Base-by-base conservation (phyloP, 2,329 filamentous ascomycete genomes). In the Elsinoe batatas region DNA sequence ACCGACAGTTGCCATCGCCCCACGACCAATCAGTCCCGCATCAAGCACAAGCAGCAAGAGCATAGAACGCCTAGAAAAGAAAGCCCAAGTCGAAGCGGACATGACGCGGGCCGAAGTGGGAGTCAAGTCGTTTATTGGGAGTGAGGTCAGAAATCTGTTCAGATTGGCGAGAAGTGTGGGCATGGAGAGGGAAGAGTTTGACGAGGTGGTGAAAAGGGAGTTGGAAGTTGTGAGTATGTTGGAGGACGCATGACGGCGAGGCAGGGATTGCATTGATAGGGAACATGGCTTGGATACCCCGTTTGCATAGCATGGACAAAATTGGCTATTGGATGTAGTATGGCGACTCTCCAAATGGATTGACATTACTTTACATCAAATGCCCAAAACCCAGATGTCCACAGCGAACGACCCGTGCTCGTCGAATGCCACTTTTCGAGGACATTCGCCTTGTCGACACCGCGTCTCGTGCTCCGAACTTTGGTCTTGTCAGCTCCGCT, bases 61-160 rank as follows among this genome's bases (percentile, higher is more conserved):
- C 53, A 78, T 89, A 2, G 84, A 84, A 58, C 74, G 69, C 38
- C 66, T 84, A 40, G 81, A 84, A 62, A 68, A 75, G 49, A 58
- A 58, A 46, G 65, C 65, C 2, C 38, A 42, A 11, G 65, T 62
- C 5, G 65, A 62, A 20, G 54, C 47, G 10, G 58, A 54, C 8
- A 59, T 60, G 61, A 80, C 82, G 58, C 79, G 83, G 62, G 81
- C 76, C 56, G 85, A 90, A 69, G 79, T 85, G 56, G 86, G 83
- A 12, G 81, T 93, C 55, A 87, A 86, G 69, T 84, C 90, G 69
- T 87, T 91, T 69, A 82, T 93, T 43, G 84, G 83, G 35, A 83
- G 85, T 7, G 87, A 83, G 64, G 79, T 93, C 56, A 85, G 88
- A 74, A 90, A 85, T 68, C 69, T 93, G 61, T 91, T 82, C 68